Base-by-base conservation (phyloP, 2,329 filamentous ascomycete species). In the Bipolaris gigantea region DNA sequence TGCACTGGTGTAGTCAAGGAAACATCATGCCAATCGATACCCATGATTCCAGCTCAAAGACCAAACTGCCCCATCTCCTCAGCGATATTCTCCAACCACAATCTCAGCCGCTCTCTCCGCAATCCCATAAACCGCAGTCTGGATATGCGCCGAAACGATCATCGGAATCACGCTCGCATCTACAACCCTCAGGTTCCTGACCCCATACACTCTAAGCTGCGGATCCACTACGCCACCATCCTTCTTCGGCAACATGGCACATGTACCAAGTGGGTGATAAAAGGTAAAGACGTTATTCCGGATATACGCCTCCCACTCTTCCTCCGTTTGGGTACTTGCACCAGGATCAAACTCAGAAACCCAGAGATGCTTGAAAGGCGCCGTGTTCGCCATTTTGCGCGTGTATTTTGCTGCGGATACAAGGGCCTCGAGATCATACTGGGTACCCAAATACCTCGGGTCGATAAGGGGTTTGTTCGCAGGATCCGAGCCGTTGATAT, bases 231-330 rank as follows among this genome's bases (percentile, higher is more conserved):
- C 65, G 5, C 65, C 65, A 15, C 58, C 57, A 11, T 60, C 40
- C 36, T 55, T 41, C 35, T 58, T 53, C 13, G 50, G 42, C 48
- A 65, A 36, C 63, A 66, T 65, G 0, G 71, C 69, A 41, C 71
- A 74, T 1, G 71, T 74, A 5, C 73, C 73, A 7, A 71, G 33
- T 4, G 69, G 70, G 34, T 72, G 69, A 40, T 64, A 71, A 16
- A 60, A 56, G 1, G 62, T 59, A 4, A 43, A 48, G 6, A 57
- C 50, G 16, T 62, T 62, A 11, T 60, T 50, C 6, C 40, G 39
- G 10, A 58, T 53, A 47, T 61, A 60, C 2, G 39, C 50, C 40
- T 60, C 53, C 59, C 61, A 60, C 27, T 71, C 64, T 18, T 53
- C 53, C 13, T 70, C 66, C 1, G 55, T 60, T n/a, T 59, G 23